phyloP scores from a whole-genome alignment of 768 basidiomycete genomes.

The Polyporus arcularius region DNA sequence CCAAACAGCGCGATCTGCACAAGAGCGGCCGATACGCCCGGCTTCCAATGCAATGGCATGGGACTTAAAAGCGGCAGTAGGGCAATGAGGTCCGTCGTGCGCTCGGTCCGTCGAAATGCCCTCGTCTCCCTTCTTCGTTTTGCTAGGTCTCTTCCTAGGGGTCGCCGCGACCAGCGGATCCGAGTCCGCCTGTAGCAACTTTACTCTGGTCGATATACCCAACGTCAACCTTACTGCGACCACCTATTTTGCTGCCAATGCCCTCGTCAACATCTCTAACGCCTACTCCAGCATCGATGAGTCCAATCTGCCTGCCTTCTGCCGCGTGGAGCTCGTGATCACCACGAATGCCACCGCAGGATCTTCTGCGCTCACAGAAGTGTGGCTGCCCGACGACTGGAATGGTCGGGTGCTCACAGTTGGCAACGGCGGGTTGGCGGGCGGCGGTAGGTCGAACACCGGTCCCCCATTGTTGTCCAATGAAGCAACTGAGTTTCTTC shows the following conservation, averaged over 20 bases:
- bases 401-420: conserved; percentile 31
- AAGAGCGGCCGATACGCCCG: no score
- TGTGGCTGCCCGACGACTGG: conserved; percentile 35
- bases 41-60: no score
- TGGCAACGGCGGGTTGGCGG: conserved; percentile 32
- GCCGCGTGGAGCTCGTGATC: conserved; percentile 27
- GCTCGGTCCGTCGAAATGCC: not conserved
- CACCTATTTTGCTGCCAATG: conserved; percentile 18
- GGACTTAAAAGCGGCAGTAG: not conserved
- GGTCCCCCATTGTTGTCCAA: no score
- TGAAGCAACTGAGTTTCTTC: not conserved
- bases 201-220: conserved; percentile 1
- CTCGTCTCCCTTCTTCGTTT: not conserved
- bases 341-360: conserved; percentile 27
- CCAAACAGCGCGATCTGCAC: no score
- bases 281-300: conserved; percentile 23
- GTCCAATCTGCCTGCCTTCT: conserved; percentile 24
- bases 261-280: conserved; percentile 24
- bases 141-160: conserved; percentile 1
- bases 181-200: conserved; percentile 3
- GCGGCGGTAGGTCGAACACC: conserved; percentile 24
- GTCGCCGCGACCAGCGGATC: not conserved
- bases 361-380: conserved; percentile 24
- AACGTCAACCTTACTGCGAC: conserved; percentile 9
- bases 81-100: not conserved